Evolutionary conservation across 371 early-diverging fungal species (phyloP), one percentile per base, ranked within the genome.

Genomic region (Rhizopus stolonifer): DNA sequence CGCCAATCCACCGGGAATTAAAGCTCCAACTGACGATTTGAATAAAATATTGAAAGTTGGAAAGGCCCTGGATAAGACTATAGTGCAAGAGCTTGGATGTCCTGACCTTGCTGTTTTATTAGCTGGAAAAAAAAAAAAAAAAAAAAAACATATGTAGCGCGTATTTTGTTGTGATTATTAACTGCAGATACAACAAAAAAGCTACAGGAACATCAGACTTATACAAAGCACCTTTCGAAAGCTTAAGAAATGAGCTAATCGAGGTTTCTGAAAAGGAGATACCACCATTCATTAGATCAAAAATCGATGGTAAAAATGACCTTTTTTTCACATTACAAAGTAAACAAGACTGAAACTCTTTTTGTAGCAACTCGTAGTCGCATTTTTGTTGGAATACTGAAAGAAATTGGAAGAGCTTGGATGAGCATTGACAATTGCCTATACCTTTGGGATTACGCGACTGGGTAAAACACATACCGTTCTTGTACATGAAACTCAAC

Each of bases 321-420:
- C 23, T 14, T 13, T 25, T 15, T 18, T 18, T 45, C 7, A 10
- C 5, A 34, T 1, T 4, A 26, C 11, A 11, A 33, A 11, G 1
- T 6, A 24, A 9, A 32, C 21, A 10, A n/a, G n/a, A n/a, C 11
- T 15, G 22, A 42, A 13, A 56, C 14, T 47, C 32, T 45, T 19
- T 36, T 38, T 32, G 21, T 43, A 21, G 85, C 83, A 19, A 71
- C 87, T 1, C 81, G 87, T 54, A 85, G 86, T 56, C 81, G 89
- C 50, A 81, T 77, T 54, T 94, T 89, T 68, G 86, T 92, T 82
- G 95, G 95, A 0, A 61, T 95, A 18, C 87, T 94, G 23, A 84
- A 88, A 15, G 88, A 91, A 48, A 83, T 92, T 46, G 63, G 79
- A 47, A 76, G 88, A 34, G 90, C 85, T n/a, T 92, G 91, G 91